Conservation (phyloP, 2,329 filamentous ascomycete species). For the Neonectria magnoliae region DNA sequence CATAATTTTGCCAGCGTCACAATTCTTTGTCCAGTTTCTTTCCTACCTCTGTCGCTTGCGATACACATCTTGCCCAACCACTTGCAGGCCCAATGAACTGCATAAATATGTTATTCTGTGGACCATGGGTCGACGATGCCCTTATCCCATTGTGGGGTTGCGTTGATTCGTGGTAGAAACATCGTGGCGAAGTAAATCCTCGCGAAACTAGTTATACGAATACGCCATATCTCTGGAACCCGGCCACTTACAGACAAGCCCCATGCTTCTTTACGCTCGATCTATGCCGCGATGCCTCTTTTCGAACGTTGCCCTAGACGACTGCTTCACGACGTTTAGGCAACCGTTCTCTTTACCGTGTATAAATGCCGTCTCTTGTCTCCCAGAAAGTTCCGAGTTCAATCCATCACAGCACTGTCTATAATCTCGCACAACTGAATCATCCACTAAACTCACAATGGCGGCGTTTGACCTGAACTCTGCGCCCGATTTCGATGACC, state of each 20-base stretch:
- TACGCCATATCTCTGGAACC: conserved; percentile 1
- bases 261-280: background rate
- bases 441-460: background rate
- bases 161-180: background rate
- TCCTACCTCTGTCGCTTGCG: background rate
- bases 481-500: conserved; percentile 54
- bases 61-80: background rate
- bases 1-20: background rate
- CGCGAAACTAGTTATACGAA: background rate
- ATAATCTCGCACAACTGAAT: background rate
- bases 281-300: background rate
- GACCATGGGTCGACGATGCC: background rate
- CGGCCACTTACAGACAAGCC: background rate
- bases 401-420: background rate
- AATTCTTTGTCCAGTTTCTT: background rate
- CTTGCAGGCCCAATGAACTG: background rate
- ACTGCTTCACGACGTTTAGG: background rate
- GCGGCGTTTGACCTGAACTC: conserved; percentile 1
- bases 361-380: background rate
- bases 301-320: background rate
- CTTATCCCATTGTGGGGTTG: background rate
- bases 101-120: background rate
- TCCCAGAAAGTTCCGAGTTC: background rate
- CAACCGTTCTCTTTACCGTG: background rate
- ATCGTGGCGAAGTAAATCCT: background rate